phyloP scores from a whole-genome alignment of 768 basidiomycete genomes.

The Inosperma sp. region DNA sequence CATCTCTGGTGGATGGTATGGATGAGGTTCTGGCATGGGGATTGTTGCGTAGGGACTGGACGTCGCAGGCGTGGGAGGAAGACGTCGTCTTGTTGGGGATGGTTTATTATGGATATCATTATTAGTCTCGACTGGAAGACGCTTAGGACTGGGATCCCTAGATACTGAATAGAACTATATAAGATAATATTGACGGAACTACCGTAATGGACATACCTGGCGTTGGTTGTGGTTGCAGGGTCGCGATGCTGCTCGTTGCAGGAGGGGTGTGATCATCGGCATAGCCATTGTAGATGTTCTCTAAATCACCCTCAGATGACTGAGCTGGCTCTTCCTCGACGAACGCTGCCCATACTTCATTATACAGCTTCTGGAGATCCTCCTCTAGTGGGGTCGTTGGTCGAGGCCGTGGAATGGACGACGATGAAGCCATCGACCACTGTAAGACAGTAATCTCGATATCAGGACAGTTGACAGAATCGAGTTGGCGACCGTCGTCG shows the following conservation, averaged over 20 bases:
- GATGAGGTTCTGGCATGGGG: slow-evolving; percentile 43
- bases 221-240: slow-evolving; percentile 6
- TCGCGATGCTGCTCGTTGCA: slow-evolving; percentile 13
- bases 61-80: slow-evolving; percentile 42
- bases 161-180: slow-evolving; percentile 7
- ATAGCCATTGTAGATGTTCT: slow-evolving; percentile 38
- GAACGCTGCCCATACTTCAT: slow-evolving; percentile 70
- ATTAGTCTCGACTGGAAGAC: slow-evolving; percentile 15
- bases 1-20: slow-evolving; percentile 28
- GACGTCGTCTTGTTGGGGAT: slow-evolving; percentile 32
- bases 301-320: slow-evolving; percentile 32
- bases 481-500: neutral
- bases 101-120: slow-evolving; percentile 22
- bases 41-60: slow-evolving; percentile 23
- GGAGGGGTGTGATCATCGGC: slow-evolving; percentile 22
- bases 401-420: slow-evolving; percentile 16
- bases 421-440: slow-evolving; percentile 16
- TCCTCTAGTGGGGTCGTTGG: slow-evolving; percentile 53
- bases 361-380: slow-evolving; percentile 69
- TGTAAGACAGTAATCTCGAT: neutral
- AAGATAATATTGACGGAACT: neutral
- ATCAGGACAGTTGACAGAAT: neutral
- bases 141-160: slow-evolving; percentile 18
- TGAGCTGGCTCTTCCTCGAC: slow-evolving; percentile 36
- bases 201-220: slow-evolving; percentile 4